Evolutionary conservation across 2,329 filamentous ascomycete genomes (phyloP), one percentile per base, ranked within the genome.

Genomic region (Ceratocystis cubensis): DNA sequence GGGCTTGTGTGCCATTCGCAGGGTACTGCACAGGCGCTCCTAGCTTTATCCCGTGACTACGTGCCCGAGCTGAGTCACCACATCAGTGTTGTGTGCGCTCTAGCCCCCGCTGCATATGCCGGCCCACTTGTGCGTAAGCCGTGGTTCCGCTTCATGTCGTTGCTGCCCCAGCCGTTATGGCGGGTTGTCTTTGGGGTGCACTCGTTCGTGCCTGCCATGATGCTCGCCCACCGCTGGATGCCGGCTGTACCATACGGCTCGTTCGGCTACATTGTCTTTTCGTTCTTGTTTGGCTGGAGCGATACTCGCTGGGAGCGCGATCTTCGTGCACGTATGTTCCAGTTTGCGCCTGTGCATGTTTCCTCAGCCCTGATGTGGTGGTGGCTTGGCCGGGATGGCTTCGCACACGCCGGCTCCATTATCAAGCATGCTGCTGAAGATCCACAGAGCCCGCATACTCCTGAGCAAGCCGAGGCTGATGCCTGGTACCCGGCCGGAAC

Each of bases 141-240:
- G 74, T 94, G 95, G 75, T 93, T 96, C 78, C 92, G 91, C 71
- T 93, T 96, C 76, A 88, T 96, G 64, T 87, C 87, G 0, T 20
- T 45, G 20, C 59, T 68, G 41, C 64, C 67, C 20, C 89, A 90
- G 0, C 79, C 76, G 33, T 80, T 91, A 73, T 96, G 96, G 75
- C 81, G 89, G 1, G 73, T 91, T 25, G 82, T 95, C 71, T 96
- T 96, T 73, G 93, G 93, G 17, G 91, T 96, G 50, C 92, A 96
- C 73, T 85, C 89, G 0, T 96, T 96, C 74, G 96, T 97, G 59
- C 92, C 92, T 0, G 80, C 94, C 70, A 96, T 96, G 92, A 90
- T 96, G 86, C 81, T 81, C 5, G 90, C 93, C 81, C 91, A 94
- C 71, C 74, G 75, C 0, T 69, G 86, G 2, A 74, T 96, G 1